Conservation (phyloP, 495 filamentous ascomycete species). For the Lepraria neglecta region DNA sequence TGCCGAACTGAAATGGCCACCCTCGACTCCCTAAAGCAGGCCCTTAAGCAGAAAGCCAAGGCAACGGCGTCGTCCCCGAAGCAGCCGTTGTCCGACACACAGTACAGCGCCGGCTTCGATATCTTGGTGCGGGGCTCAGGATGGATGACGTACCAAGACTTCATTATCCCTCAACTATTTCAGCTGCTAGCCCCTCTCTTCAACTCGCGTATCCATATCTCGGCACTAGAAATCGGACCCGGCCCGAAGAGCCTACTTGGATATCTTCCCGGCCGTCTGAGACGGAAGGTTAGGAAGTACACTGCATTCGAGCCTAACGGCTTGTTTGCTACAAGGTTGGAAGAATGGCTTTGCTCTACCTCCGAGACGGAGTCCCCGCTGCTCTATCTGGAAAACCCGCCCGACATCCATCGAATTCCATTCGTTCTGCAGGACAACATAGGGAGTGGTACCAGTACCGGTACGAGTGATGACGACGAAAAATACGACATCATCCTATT, state of each 20-base stretch:
- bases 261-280: slow-evolving; percentile 42
- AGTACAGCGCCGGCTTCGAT: slow-evolving; percentile 51
- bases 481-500: slow-evolving; percentile 55
- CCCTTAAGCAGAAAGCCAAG: slow-evolving; percentile 41
- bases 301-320: slow-evolving; percentile 52
- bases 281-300: slow-evolving; percentile 46
- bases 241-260: slow-evolving; percentile 52
- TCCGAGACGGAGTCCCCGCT: slow-evolving; percentile 39
- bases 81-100: slow-evolving; percentile 45
- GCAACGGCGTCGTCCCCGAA: slow-evolving; percentile 30
- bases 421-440: slow-evolving; percentile 37
- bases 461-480: slow-evolving; percentile 31
- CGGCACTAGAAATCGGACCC: slow-evolving; percentile 56
- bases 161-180: slow-evolving; percentile 52
- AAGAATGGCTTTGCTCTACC: slow-evolving; percentile 42
- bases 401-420: slow-evolving; percentile 41
- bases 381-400: slow-evolving; percentile 41
- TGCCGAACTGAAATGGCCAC: slow-evolving; percentile 44
- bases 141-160: slow-evolving; percentile 47
- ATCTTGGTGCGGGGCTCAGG: slow-evolving; percentile 41
- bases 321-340: slow-evolving; percentile 43
- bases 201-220: slow-evolving; percentile 43
- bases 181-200: slow-evolving; percentile 44
- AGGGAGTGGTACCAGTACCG: slow-evolving; percentile 25
- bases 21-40: slow-evolving; percentile 44